Evolutionary conservation across 257 asterid genomes (phyloP).

Genomic region (Jaltomata sinuosa): DNA sequence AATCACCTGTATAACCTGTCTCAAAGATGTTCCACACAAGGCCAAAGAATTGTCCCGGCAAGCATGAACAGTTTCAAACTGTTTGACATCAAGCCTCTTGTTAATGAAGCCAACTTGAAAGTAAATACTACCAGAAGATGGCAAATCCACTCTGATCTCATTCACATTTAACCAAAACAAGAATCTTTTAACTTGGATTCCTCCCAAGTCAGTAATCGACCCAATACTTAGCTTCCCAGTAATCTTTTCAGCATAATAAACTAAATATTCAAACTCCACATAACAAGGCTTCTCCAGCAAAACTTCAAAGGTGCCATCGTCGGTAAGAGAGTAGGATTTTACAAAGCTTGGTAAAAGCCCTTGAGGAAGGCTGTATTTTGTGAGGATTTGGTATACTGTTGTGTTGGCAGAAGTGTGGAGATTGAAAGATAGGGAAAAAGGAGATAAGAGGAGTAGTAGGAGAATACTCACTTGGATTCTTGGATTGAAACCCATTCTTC

Average conservation of each 20-base stretch:
- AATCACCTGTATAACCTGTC: conserved; percentile 45
- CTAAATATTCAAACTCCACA: conserved; percentile 70
- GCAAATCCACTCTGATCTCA: conserved; percentile 78
- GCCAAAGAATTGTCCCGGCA: conserved; percentile 52
- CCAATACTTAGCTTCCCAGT: conserved; percentile 70
- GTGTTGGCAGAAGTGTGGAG: neutral
- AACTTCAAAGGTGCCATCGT: conserved; percentile 70
- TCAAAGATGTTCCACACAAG: conserved; percentile 15
- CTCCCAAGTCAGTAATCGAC: conserved; percentile 53
- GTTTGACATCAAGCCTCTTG: conserved; percentile 69
- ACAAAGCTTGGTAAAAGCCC: conserved; percentile 89
- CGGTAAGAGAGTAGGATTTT: conserved; percentile 49
- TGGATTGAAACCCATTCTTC: neutral
- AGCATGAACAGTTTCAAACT: conserved; percentile 63
- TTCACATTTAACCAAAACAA: conserved; percentile 87
- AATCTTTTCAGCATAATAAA: conserved; percentile 65
- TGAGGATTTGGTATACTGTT: conserved; percentile 62
- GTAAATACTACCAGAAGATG: conserved; percentile 67
- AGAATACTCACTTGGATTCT: neutral
- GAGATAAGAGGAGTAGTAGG: neutral
- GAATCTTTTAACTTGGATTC: conserved; percentile 72
- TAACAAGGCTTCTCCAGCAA: conserved; percentile 53
- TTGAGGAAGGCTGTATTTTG: conserved; percentile 58
- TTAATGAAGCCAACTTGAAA: conserved; percentile 88
- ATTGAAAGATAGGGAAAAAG: neutral